Conservation (phyloP, 495 filamentous ascomycete genomes). For the Aspergillus sclerotiicarbonarius region DNA sequence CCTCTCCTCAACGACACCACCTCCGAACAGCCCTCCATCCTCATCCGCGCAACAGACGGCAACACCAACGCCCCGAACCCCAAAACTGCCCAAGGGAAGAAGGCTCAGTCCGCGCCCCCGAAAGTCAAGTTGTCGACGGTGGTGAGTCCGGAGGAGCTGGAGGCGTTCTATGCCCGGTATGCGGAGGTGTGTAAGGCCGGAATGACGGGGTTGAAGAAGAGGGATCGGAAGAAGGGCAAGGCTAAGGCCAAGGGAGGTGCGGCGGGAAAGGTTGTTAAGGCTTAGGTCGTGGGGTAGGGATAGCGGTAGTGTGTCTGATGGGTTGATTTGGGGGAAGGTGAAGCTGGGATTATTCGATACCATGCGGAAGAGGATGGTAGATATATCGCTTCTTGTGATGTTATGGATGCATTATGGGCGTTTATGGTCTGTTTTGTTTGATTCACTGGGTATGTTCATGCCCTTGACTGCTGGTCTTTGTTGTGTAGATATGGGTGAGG, state of each 20-base stretch:
- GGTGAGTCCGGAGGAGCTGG: constrained; percentile 70
- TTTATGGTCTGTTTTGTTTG: background rate
- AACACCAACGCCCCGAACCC: constrained; percentile 45
- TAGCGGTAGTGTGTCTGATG: background rate
- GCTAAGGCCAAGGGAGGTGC: constrained; percentile 64
- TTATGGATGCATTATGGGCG: constrained; percentile 12
- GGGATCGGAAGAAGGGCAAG: constrained; percentile 81
- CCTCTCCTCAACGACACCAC: constrained; percentile 30
- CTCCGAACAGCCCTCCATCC: constrained; percentile 55
- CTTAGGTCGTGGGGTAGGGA: constrained; percentile 17
- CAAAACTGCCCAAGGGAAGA: constrained; percentile 24
- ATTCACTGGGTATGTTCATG: background rate
- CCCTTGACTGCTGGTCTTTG: background rate
- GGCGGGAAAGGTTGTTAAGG: constrained; percentile 50
- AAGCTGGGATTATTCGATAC: background rate
- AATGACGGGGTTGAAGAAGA: constrained; percentile 88
- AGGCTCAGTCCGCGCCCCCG: constrained; percentile 24
- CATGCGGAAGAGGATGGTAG: background rate
- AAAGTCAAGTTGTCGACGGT: constrained; percentile 86
- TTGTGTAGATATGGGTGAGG: background rate
- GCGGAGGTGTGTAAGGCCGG: constrained; percentile 89
- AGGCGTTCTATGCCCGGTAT: constrained; percentile 79
- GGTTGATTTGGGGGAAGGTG: background rate
- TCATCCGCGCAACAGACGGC: constrained; percentile 83
- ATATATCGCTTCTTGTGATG: background rate